Base-by-base conservation (phyloP, 2,329 filamentous ascomycete genomes). In the Dothideomycetidae sp. region DNA sequence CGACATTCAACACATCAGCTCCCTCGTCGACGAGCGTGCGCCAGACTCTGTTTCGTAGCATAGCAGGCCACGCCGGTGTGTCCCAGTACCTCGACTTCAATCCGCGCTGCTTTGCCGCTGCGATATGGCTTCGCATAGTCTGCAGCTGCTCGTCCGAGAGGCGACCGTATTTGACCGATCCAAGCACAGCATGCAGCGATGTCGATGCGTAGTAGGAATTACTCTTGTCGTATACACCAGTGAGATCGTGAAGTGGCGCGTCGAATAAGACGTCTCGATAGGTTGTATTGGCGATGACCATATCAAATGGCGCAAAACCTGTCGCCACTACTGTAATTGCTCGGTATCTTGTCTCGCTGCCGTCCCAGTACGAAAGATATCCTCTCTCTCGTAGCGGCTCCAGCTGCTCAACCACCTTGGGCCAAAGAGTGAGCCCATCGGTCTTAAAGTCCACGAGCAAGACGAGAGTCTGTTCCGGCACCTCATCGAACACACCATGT, bases 361-460 rank as follows among this genome's bases (percentile, higher is more conserved):
- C 62, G 15, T 70, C 59, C 36, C 70, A 66, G 42, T 57, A 55
- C 16, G 55, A 63, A 3, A 65, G 52, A 43, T 58, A 81, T n/a
- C 67, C 67, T 29, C 60, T 62, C 29, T 69, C 57, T 3, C 75
- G 63, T 5, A 83, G 61, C 2, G 75, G 68, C 39, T 71, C 59
- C 0, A 82, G 62, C 39, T 76, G 68, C 19, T 60, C 50, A 11
- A 70, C 45, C 0, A 78, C 65, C 33, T 65, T 54, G 0, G 63
- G 63, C 60, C 69, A 74, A 1, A 68, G 71, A 14, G 61, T 53
- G 3, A 54, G 50, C 1, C 67, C 69, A 16, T 64, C 53, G 2
- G 67, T 74, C 56, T 85, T 85, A 51, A 84, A 59, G 53, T 85
- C 80, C 18, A 85, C 65, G 3, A 84, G 63, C 3, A 85, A 63